These are phyloP conservation scores for Gossypium raimondii DNA, from an alignment of 345 rosid genomes.

Conservation along the genomic window DNA sequence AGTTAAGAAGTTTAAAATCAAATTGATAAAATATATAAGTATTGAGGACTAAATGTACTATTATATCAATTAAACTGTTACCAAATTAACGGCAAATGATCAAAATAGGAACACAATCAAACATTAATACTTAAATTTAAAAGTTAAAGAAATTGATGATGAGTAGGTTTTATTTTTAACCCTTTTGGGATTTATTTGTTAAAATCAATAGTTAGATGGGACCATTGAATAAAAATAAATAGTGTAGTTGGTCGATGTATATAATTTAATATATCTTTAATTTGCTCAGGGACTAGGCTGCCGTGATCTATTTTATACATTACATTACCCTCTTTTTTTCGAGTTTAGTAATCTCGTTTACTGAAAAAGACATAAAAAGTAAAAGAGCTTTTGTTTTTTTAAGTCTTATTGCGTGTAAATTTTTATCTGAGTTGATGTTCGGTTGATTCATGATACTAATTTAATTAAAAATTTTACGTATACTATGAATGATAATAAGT, in stretches of 20 bases:
- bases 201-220: not conserved
- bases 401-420: no score
- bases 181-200: no score
- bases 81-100: no score
- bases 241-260: not conserved
- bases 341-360: not conserved
- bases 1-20: no score
- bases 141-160: not conserved
- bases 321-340: not conserved
- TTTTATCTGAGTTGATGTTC: no score
- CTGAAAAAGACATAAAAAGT: not conserved
- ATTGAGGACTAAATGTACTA: accelerated
- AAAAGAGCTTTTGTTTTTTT: no score
- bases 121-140: no score
- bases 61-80: no score
- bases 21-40: no score
- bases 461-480: no score
- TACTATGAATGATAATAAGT: no score
- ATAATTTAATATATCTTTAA: not conserved
- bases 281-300: not conserved
- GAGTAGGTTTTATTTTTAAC: not conserved
- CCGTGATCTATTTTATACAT: not conserved
- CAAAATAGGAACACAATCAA: no score
- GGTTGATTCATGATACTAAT: accelerated
- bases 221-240: not conserved